Percentiles rank a stretch among this genome's conserved stretches.
Conservation (phyloP, 2,329 filamentous ascomycete genomes). For the Penicillium rolfsii region DNA sequence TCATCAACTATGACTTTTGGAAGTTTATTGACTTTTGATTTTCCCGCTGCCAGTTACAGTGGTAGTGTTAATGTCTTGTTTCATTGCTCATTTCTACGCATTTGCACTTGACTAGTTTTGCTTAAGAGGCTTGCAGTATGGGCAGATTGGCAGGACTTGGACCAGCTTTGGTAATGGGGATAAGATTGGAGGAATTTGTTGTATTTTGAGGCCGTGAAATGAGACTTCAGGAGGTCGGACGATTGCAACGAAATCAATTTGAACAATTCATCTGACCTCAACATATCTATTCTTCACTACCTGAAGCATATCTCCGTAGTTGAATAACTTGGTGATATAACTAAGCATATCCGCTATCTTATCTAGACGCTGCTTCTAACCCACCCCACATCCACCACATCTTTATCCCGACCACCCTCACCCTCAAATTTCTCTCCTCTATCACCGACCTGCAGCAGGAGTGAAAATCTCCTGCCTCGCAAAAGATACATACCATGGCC, state of each 20-base stretch:
- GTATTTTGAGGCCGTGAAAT: background rate
- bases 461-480: background rate
- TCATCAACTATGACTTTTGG: background rate
- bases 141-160: conserved; percentile 20
- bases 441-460: background rate
- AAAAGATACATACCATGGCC: conserved; percentile 9
- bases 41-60: background rate
- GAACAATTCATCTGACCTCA: background rate
- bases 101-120: conserved; percentile 7
- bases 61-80: background rate
- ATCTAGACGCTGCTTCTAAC: conserved; percentile 29
- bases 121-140: conserved; percentile 6
- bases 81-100: background rate
- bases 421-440: conserved; percentile 19
- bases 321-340: background rate
- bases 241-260: background rate
- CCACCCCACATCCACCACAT: conserved; percentile 11
- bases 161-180: conserved; percentile 1
- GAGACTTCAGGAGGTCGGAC: background rate
- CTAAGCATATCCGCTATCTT: conserved; percentile 11
- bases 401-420: background rate
- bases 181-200: background rate
- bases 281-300: background rate
- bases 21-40: conserved; percentile 2
- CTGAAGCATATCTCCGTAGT: background rate